phyloP scores from a whole-genome alignment of 345 rosid species.

The Leavenworthia alabamica region DNA sequence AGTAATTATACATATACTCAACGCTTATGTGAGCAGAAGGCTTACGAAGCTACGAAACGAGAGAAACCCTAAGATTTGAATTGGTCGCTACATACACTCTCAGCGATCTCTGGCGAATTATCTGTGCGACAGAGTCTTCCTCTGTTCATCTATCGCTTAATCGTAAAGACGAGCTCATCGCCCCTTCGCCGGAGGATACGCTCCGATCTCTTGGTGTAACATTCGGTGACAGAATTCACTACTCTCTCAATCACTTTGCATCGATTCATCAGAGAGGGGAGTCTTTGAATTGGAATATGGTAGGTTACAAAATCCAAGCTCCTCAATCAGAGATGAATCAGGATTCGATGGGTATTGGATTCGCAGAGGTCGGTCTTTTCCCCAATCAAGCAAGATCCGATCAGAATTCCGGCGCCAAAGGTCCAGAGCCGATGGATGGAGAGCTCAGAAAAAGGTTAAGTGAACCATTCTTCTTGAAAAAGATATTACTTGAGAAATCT shows the following conservation, averaged over 20 bases:
- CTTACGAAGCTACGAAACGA: conserved; percentile 48
- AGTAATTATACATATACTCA: too few species aligned
- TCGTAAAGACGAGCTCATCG: conserved; percentile 50
- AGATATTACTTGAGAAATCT: conserved; percentile 46
- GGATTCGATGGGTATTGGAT: too few species aligned
- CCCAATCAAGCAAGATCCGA: too few species aligned
- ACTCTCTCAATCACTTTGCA: conserved; percentile 33
- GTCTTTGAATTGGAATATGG: too few species aligned
- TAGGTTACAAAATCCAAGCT: too few species aligned
- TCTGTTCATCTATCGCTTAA: conserved; percentile 61
- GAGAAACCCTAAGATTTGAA: conserved; percentile 46
- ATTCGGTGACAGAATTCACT: conserved; percentile 65
- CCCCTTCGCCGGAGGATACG: conserved; percentile 40
- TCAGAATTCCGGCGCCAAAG: too few species aligned
- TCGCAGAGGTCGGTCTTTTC: too few species aligned
- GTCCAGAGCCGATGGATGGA: conserved; percentile 13
- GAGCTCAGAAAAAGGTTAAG: conserved; percentile 28
- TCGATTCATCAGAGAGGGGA: too few species aligned
- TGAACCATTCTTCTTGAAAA: conserved; percentile 60
- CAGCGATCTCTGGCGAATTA: conserved; percentile 36
- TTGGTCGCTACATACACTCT: conserved; percentile 33
- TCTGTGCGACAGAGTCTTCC: conserved; percentile 27
- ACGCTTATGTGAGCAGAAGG: neutral
- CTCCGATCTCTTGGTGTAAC: conserved; percentile 55
- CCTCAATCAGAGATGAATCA: too few species aligned